Evolutionary conservation across 176 grass and related monocot species (phyloP), one percentile per base, ranked within the genome.

Genomic region (Carex cristatella): DNA sequence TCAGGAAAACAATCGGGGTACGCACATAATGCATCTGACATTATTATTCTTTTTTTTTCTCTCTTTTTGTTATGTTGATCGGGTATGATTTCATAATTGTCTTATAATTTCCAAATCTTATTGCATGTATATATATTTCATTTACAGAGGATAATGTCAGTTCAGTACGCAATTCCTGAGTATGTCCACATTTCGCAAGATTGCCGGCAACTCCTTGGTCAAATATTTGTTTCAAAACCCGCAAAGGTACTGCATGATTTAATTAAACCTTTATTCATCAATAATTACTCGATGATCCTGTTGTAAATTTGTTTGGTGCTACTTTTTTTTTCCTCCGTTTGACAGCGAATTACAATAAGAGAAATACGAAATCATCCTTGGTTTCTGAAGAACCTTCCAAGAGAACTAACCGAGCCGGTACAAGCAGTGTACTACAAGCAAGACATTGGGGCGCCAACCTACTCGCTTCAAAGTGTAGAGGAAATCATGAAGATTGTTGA

Each of bases 381-480:
- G 94, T 94, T 97, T 86, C 49, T 97, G 82, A 97, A 93, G 90
- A 97, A 94, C 89, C 74, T 97, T 82, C 92, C 92, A 16, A 93
- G 90, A 79, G 92, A 92, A 61, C 87, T 97, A 31, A 90, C 88
- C 6, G 94, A 94, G 72, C 48, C 84, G 32, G 90, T 81, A 16
- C 94, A 97, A 85, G 81, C 92, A 82, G 82, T 91, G 79, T 94
- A 93, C 74, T 98, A 94, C 88, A 94, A 94, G 83, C 94, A 61
- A 46, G 91, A 93, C 63, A 87, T 84, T 18, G 82, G 56, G 4
- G 83, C 86, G 16, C 95, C 86, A 0, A 86, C 91, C 14, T 94
- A 89, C 86, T 98, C 92, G 2, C 55, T 92, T 53, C 95, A 98
- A 80, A 91, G 78, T 0, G 89, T 82, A 33, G 92, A 94, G 31